Evolutionary conservation across 345 rosid species (phyloP), one percentile per base, ranked within the genome.

Genomic region (Linum lewisii): DNA sequence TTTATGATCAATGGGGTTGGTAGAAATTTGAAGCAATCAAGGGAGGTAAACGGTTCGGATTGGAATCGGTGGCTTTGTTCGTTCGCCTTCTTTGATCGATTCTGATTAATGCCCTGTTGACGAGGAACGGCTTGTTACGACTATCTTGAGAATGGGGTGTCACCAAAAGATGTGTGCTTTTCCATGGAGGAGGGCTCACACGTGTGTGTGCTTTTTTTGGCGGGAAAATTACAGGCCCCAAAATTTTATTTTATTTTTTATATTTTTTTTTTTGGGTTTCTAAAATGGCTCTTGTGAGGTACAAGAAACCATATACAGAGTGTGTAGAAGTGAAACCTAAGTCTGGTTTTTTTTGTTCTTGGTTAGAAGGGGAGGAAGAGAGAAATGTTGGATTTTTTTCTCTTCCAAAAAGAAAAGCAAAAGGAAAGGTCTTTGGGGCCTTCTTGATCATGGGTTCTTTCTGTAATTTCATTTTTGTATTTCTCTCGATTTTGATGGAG

Each of bases 381-480:
- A 16, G 11, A 14, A 11, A 11, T 42, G 4, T 0, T 6, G 15
- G 47, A 11, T 7, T 11, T 16, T 5, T 11, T 11, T 16, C 47
- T 16, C 47, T 42, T 11, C 15, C 18, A 5, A 11, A 11, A 34
- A 34, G 29, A 21, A 8, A 66, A 61, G 66, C 71, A 56, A 57
- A 63, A 59, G 36, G 34, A 23, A 76, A 65, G 82, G 79, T 72
- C 77, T 76, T 78, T 72, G 81, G 84, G 90, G 79, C 84, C 81
- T 75, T 73, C 66, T 38, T 2, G 68, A 20, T 52, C 56, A 52
- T 24, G 24, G 19, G 19, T 51, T 18, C 19, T 21, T 8, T 4
- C 8, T 21, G 4, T 52, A 42, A 11, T 42, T 42, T 42, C 18
- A 3, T 42, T 42, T 38, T 64, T 73, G 77, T 36, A 58, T 75